Conservation (phyloP, 441 rosid species). For the Breynia disticha region DNA sequence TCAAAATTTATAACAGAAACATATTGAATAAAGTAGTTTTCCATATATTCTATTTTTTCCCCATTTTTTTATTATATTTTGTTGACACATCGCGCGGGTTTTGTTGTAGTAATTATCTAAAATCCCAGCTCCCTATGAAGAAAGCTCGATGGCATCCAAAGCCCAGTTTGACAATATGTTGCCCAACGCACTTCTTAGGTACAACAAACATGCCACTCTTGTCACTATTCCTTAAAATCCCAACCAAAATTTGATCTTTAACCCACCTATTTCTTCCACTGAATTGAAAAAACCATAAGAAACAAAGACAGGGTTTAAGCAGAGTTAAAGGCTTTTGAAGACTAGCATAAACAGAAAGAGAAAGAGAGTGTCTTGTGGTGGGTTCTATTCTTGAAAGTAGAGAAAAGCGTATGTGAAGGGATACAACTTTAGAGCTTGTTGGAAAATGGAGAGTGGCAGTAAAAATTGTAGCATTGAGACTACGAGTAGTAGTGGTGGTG, state of each 20-base stretch:
- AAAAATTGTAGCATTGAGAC: not conserved
- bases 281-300: not conserved
- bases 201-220: not conserved
- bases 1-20: too few species aligned
- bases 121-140: too few species aligned
- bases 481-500: conserved; percentile 9
- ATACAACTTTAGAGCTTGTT: conserved; percentile 5
- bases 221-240: not conserved
- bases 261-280: not conserved
- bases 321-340: not conserved
- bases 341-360: not conserved
- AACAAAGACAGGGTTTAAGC: not conserved
- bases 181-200: too few species aligned
- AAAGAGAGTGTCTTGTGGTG: not conserved
- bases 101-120: too few species aligned
- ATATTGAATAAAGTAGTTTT: too few species aligned
- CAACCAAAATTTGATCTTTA: not conserved
- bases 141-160: too few species aligned
- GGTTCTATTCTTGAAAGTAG: not conserved
- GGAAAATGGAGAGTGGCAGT: conserved; percentile 27
- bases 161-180: too few species aligned
- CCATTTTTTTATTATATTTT: too few species aligned
- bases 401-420: conserved; percentile 1
- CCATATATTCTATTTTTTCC: too few species aligned
- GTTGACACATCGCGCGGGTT: too few species aligned